Conservation (phyloP, 2,329 filamentous ascomycete species). For the Macrophomina tecta region DNA sequence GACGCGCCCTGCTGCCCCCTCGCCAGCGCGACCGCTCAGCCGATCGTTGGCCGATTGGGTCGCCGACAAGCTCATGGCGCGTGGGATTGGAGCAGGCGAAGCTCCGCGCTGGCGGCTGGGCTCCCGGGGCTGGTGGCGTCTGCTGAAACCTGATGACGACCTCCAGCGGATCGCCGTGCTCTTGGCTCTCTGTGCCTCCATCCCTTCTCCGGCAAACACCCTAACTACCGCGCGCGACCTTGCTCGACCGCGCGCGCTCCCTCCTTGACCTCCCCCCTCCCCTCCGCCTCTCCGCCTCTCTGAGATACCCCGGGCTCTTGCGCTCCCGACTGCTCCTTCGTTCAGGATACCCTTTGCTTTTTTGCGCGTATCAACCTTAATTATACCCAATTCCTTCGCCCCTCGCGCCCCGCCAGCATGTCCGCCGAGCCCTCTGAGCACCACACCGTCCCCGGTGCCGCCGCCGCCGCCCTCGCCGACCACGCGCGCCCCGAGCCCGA, state of each 20-base stretch:
- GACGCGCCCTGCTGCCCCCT: background rate
- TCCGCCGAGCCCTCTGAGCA: conserved; percentile 14
- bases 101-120: conserved; percentile 14
- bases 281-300: background rate
- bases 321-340: background rate
- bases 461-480: conserved; percentile 17
- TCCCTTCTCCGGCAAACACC: conserved; percentile 11
- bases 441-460: background rate
- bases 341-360: conserved; percentile 14
- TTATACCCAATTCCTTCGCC: background rate
- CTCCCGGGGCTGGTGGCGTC: conserved; percentile 10
- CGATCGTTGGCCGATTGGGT: background rate
- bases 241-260: background rate
- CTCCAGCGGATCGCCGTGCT: conserved; percentile 11
- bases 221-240: conserved; percentile 16
- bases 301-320: conserved; percentile 11
- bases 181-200: conserved; percentile 5
- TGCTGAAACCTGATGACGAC: conserved; percentile 23
- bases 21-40: background rate
- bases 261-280: background rate
- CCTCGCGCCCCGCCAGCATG: background rate
- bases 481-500: background rate
- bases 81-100: background rate
- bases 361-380: conserved; percentile 16
- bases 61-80: conserved; percentile 3